Evolutionary conservation across 1,284 basidiomycete species (phyloP).

Genomic region (Ustilago nuda): DNA sequence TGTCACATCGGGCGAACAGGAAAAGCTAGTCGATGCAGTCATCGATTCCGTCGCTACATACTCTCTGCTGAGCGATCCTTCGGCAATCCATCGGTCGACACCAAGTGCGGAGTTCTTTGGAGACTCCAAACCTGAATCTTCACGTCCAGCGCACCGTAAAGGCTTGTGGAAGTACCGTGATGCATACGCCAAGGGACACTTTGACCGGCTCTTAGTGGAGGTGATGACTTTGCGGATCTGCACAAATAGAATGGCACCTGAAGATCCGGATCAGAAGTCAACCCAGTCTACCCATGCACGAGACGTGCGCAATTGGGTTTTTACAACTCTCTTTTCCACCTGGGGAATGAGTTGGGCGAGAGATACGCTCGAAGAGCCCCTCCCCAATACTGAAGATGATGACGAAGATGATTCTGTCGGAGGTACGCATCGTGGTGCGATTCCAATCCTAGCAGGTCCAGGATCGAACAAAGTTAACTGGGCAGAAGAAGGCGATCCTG

Average conservation of each 20-base stretch:
- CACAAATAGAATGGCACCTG: slow-evolving; percentile 33
- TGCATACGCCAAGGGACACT: slow-evolving; percentile 37
- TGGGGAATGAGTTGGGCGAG: slow-evolving; percentile 64
- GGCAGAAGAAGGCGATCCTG: slow-evolving; percentile 54
- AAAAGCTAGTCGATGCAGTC: slow-evolving; percentile 50
- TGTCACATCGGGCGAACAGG: slow-evolving; percentile 49
- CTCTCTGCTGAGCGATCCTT: slow-evolving; percentile 45
- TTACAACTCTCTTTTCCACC: slow-evolving; percentile 49
- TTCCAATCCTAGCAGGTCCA: slow-evolving; percentile 37
- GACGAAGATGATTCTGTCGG: slow-evolving; percentile 15
- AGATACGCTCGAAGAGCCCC: slow-evolving; percentile 52
- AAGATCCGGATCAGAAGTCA: slow-evolving; percentile 57
- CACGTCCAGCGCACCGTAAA: neutral
- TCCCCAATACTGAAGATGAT: neutral
- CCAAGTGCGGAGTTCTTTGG: slow-evolving; percentile 49
- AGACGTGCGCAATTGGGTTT: slow-evolving; percentile 47
- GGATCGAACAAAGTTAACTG: slow-evolving; percentile 46
- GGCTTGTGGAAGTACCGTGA: slow-evolving; percentile 33
- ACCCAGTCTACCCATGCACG: slow-evolving; percentile 45
- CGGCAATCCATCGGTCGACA: slow-evolving; percentile 38
- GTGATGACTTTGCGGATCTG: slow-evolving; percentile 40
- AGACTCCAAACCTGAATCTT: slow-evolving; percentile 4
- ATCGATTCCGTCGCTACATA: slow-evolving; percentile 60
- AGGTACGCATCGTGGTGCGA: neutral
- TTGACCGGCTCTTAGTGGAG: slow-evolving; percentile 42